Base-by-base conservation (phyloP, 768 basidiomycete genomes). In the Cantharellus anzutake region DNA sequence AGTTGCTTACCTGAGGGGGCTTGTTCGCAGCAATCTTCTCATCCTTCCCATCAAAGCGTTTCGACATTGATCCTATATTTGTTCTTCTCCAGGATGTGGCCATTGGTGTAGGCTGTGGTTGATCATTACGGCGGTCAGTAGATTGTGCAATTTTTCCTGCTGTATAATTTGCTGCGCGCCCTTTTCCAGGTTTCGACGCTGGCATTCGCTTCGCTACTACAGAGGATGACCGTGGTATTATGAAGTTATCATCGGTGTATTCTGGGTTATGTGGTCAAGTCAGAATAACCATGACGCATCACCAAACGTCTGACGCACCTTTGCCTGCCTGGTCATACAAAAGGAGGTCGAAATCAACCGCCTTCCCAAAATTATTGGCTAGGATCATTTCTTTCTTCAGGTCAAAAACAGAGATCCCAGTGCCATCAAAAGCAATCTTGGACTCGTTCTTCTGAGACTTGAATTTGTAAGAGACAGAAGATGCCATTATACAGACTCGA, bases 381-480 rank as follows among this genome's bases (percentile, higher is more conserved):
- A 94, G 75, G 67, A 99, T 94, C 69, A 99, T 89, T 73, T 98
- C 96, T 76, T 84, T 88, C 75, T 99, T 99, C 72, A 99, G 76
- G 73, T 99, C 96, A 77, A 97, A 98, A 66, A 98, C 91, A 68
- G 92, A 92, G 69, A 99, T 98, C 63, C 91, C 90, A 65, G 94
- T 97, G 68, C 96, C 96, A 70, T 99, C 94, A 76, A 99, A 97
- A 59, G 89, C 84, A 71, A 99, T 83, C 69, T 91, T 78, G 60
- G 91, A 92, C 73, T 98, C 94, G 74, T 87, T 83, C 75, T 79
- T 88, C 70, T 89, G 84, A 65, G 91, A 91, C 71, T 83, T 88
- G 83, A 96, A 99, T 74, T 85, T 86, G 82, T 94, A 97, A 74
- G 91, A 96, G 70, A 97, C 90, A 73, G 89, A 91, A 68, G 92